A percentile compares a stretch with the other conserved stretches of the same genome.
Conservation (phyloP, 306 rosid genomes). For the Heteromeles arbutifolia region DNA sequence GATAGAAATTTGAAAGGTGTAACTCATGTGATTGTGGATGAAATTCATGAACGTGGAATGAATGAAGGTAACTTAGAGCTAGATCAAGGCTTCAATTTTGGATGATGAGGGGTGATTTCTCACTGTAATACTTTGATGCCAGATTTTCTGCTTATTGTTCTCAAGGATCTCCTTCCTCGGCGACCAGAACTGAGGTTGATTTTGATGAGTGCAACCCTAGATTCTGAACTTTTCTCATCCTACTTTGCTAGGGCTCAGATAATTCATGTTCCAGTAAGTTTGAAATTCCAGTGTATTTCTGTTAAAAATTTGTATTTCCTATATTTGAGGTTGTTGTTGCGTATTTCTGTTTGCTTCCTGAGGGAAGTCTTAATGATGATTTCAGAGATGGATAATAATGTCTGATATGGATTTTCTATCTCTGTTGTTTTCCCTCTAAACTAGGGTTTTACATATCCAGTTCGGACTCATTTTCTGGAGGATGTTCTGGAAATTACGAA, state of each 20-base stretch:
- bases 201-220: constrained; percentile 98
- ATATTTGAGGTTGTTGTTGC: neutral
- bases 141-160: constrained; percentile 95
- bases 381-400: neutral
- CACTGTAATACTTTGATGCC: constrained; percentile 35
- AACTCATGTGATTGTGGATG: constrained; percentile 93
- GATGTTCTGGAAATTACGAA: constrained; percentile 74
- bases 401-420: neutral
- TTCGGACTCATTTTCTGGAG: constrained; percentile 80
- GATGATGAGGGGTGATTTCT: constrained; percentile 25
- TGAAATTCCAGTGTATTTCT: neutral
- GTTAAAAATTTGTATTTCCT: neutral
- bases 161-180: constrained; percentile 81
- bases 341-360: neutral
- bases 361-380: neutral
- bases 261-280: constrained; percentile 65
- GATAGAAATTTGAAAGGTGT: constrained; percentile 83
- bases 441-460: constrained; percentile 84
- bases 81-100: constrained; percentile 18
- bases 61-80: constrained; percentile 67
- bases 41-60: constrained; percentile 99
- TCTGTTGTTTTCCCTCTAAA: constrained; percentile 4
- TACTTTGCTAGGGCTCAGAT: constrained; percentile 63
- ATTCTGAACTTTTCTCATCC: constrained; percentile 79
- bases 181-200: constrained; percentile 81